Percentiles rank a stretch among this genome's conserved stretches.
Conservation (phyloP, 139 green algal species). For the Volvox reticuliferus region DNA sequence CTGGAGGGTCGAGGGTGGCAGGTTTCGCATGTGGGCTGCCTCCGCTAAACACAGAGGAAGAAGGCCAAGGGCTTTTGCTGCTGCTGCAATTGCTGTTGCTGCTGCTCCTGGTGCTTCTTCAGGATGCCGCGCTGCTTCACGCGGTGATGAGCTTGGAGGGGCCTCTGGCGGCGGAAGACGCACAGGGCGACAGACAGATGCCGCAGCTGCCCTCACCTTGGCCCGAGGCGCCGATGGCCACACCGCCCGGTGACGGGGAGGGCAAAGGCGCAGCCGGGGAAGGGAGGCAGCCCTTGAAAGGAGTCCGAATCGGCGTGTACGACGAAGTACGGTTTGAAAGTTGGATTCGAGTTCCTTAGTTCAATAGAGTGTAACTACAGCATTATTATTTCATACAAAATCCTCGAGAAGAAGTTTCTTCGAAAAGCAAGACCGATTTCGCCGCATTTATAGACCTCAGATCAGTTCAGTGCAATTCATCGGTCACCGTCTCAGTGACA, state of each 20-base stretch:
- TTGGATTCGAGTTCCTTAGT: neutral
- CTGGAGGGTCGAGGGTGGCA: too few relatives aligned
- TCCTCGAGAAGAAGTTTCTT: too few relatives aligned
- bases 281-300: constrained; percentile 52
- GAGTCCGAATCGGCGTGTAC: constrained; percentile 66
- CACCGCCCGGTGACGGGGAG: neutral
- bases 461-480: too few relatives aligned
- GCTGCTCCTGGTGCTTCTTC: neutral
- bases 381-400: too few relatives aligned
- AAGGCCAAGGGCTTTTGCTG: too few relatives aligned
- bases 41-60: too few relatives aligned
- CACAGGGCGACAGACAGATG: neutral
- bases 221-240: neutral
- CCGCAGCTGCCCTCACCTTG: constrained; percentile 46
- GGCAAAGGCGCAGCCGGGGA: neutral
- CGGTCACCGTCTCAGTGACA: too few relatives aligned
- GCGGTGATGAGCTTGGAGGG: constrained; percentile 65
- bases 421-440: too few relatives aligned
- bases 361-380: too few relatives aligned
- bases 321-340: constrained; percentile 31
- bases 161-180: neutral
- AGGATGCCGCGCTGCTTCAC: constrained; percentile 69
- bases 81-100: too few relatives aligned
- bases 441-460: too few relatives aligned
- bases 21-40: neutral